Evolutionary conservation across 2,329 filamentous ascomycete genomes (phyloP).

Genomic region (Penicillium sp.): DNA sequence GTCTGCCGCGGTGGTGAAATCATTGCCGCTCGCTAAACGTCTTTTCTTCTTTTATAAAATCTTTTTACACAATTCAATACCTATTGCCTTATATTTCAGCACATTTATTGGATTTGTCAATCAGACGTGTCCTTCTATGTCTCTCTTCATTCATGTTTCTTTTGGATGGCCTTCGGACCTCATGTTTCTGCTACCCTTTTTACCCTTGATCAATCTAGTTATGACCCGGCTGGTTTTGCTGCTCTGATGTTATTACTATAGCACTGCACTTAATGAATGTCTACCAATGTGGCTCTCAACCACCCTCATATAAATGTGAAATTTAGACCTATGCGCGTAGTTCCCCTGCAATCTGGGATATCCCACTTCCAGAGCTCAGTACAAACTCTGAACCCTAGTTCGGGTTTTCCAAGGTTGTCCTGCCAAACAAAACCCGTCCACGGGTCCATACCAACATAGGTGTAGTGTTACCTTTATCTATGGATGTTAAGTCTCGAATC

Average conservation of each 20-base stretch:
- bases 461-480: too few relatives aligned
- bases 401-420: too few relatives aligned
- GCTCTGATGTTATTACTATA: constrained; percentile 7
- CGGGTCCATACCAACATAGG: too few relatives aligned
- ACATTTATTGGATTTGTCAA: not conserved
- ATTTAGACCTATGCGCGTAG: too few relatives aligned
- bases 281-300: not conserved
- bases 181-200: constrained; percentile 1
- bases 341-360: too few relatives aligned
- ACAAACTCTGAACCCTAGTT: too few relatives aligned
- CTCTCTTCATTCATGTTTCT: not conserved
- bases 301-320: too few relatives aligned
- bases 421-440: too few relatives aligned
- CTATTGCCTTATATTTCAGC: not conserved
- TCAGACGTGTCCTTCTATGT: not conserved
- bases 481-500: too few relatives aligned
- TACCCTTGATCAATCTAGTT: constrained; percentile 2
- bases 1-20: constrained; percentile 33
- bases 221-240: constrained; percentile 12
- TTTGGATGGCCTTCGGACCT: not conserved
- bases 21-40: constrained; percentile 1
- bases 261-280: constrained; percentile 13
- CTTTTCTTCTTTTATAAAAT: not conserved
- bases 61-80: not conserved
- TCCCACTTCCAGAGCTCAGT: too few relatives aligned